Conservation (phyloP, 257 asterid species). For the Penstemon newberryi region DNA sequence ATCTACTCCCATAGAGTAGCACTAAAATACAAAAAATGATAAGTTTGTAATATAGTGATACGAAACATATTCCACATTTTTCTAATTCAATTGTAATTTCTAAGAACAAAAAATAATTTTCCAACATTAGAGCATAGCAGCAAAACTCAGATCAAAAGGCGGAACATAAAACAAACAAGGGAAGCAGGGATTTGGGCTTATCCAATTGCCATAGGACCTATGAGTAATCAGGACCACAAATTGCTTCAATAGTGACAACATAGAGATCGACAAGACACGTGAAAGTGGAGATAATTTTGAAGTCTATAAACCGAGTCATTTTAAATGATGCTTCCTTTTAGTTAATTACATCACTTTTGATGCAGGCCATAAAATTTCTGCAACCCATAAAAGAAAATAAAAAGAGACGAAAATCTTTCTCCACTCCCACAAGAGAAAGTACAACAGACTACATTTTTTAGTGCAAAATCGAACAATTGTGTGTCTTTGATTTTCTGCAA, state of each 20-base stretch:
- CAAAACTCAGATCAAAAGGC: background rate
- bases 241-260: background rate
- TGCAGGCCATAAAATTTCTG: no score
- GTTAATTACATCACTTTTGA: background rate
- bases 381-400: no score
- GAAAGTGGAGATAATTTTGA: background rate
- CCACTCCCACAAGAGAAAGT: no score
- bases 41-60: constrained; percentile 13
- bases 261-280: background rate
- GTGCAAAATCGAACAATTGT: no score
- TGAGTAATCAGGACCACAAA: background rate
- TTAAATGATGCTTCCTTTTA: background rate
- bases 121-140: constrained; percentile 8
- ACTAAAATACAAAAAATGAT: constrained; percentile 44
- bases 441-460: no score
- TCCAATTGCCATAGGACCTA: constrained; percentile 2
- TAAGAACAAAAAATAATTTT: constrained; percentile 1
- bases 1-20: constrained; percentile 81
- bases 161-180: constrained; percentile 12
- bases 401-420: no score
- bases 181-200: background rate
- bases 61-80: constrained; percentile 12
- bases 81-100: constrained; percentile 20
- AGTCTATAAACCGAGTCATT: no score
- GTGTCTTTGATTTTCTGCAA: no score